Evolutionary conservation across 495 filamentous ascomycete species (phyloP).

Genomic region (Aspergillus bridgeri): DNA sequence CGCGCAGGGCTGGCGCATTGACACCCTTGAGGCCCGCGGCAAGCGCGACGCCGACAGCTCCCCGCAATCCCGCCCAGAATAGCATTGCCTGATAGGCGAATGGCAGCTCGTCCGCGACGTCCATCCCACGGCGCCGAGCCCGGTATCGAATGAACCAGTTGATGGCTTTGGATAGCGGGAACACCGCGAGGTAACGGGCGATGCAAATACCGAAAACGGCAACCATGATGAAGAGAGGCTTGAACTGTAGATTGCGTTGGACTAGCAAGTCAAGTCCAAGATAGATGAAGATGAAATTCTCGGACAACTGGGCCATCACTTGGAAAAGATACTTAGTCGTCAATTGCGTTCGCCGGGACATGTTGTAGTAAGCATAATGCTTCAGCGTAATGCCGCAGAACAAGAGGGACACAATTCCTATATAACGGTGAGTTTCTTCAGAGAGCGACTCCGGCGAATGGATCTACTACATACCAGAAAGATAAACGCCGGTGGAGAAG

Average conservation of each 20-base stretch:
- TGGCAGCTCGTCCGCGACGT: conserved; percentile 85
- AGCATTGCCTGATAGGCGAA: conserved; percentile 95
- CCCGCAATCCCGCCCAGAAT: conserved; percentile 95
- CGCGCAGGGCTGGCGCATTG: conserved; percentile 74
- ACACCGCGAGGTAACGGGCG: conserved; percentile 89
- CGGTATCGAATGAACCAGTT: conserved; percentile 93
- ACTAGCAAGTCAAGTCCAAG: conserved; percentile 92
- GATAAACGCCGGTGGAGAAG: conserved; percentile 87
- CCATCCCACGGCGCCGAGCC: conserved; percentile 72
- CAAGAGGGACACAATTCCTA: conserved; percentile 92
- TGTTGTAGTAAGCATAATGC: conserved; percentile 99
- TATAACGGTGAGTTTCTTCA: conserved; percentile 33
- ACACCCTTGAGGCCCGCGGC: conserved; percentile 80
- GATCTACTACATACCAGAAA: conserved; percentile 70
- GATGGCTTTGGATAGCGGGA: conserved; percentile 83
- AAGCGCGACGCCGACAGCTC: conserved; percentile 92
- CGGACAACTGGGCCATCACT: conserved; percentile 87
- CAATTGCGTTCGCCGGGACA: conserved; percentile 95
- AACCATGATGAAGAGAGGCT: conserved; percentile 93
- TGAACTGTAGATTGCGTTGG: conserved; percentile 79
- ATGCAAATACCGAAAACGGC: conserved; percentile 87
- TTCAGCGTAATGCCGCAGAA: conserved; percentile 98
- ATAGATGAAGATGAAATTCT: conserved; percentile 99
- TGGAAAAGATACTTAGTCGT: conserved; percentile 98
- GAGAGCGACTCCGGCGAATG: neutral